These are phyloP conservation scores for Carex sylvatica DNA, from an alignment of 202 grass and related monocot species.

Conservation along the genomic window DNA sequence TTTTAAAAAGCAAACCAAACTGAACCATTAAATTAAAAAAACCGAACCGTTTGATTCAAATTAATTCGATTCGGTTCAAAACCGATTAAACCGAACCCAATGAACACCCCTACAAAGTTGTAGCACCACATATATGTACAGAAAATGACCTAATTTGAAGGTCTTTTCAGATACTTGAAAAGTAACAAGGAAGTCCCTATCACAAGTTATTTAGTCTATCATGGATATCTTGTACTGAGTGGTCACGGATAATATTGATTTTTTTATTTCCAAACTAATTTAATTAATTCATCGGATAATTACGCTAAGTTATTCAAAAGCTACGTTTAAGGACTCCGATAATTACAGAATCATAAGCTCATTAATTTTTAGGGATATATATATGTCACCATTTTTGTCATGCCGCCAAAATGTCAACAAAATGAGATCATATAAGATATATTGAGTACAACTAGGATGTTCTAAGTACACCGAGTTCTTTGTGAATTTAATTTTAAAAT, in stretches of 20 bases:
- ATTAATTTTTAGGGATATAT: not conserved
- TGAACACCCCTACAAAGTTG: no score
- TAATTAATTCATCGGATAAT: slow-evolving; percentile 11
- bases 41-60: no score
- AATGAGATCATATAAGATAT: no score
- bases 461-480: no score
- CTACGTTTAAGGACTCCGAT: slow-evolving; percentile 14
- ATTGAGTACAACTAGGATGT: no score
- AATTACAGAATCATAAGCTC: not conserved
- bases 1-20: no score
- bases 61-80: no score
- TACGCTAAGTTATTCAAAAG: slow-evolving; percentile 17
- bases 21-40: no score
- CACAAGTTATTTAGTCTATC: slow-evolving; percentile 3
- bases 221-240: slow-evolving; percentile 26
- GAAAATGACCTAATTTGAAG: slow-evolving; percentile 34
- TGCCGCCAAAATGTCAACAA: no score
- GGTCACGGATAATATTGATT: not conserved
- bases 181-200: slow-evolving; percentile 21
- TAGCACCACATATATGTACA: not conserved
- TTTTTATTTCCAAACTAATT: not conserved
- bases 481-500: no score
- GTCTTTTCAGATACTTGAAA: not conserved
- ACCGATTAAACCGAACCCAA: no score
- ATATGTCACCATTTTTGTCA: not conserved